These are phyloP conservation scores for Heterotrichella gracilis DNA, from an alignment of 352 stramenopile genomes.

Conservation along the genomic window DNA sequence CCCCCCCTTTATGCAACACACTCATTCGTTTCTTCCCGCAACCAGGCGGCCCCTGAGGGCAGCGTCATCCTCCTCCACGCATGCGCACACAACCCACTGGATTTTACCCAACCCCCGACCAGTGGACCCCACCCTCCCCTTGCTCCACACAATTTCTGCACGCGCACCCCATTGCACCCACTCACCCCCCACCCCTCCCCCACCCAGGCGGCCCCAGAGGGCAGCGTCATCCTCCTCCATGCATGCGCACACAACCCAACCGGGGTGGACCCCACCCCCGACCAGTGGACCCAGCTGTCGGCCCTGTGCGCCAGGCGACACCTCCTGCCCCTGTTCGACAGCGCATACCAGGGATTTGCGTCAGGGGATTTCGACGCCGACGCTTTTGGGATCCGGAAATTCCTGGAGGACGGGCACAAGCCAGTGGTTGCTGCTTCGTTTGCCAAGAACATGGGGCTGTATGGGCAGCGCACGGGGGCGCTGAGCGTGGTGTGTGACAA, in stretches of 20 bases:
- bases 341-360: constrained; percentile 90
- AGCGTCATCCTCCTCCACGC: constrained; percentile 87
- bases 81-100: constrained; percentile 98
- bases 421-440: constrained; percentile 84
- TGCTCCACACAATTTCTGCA: too few species aligned
- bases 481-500: constrained; percentile 63
- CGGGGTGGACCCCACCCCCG: constrained; percentile 64
- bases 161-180: too few species aligned
- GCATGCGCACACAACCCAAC: constrained; percentile 97
- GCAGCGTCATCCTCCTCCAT: constrained; percentile 81
- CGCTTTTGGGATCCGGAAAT: constrained; percentile 66
- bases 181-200: too few species aligned
- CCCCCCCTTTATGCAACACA: too few species aligned
- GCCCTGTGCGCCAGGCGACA: constrained; percentile 65
- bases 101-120: too few species aligned
- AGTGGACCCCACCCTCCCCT: too few species aligned
- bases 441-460: constrained; percentile 99
- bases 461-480: constrained; percentile 81
- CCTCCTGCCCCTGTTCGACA: constrained; percentile 93
- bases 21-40: too few species aligned
- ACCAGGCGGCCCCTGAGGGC: constrained; percentile 49
- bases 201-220: constrained; percentile 50
- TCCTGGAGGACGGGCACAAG: constrained; percentile 87
- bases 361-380: constrained; percentile 73
- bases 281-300: constrained; percentile 88